Base-by-base conservation (phyloP, 345 rosid species). In the Gossypium rotundifolium region DNA sequence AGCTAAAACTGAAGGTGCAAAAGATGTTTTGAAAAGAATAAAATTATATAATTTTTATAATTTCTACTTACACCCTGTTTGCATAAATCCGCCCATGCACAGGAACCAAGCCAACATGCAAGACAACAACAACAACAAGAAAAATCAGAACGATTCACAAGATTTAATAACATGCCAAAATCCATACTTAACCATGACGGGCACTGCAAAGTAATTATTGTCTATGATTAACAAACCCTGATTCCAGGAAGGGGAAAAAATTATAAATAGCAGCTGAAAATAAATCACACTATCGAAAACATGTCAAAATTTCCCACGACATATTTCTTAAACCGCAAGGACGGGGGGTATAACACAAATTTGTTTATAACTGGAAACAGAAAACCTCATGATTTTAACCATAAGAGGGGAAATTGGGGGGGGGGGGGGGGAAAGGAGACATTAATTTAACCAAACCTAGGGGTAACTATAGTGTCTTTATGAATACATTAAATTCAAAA, bases 21-120 rank as follows among this genome's bases (percentile, higher is more conserved):
- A 60, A 13, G 7, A 49, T 57, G 45, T 11, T 73, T 59, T 23
- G 18, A 61, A 65, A 72, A 12, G 74, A 73, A 42, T 40, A 51
- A 22, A 69, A 42, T 25, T 9, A 63, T 72, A 54, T 54, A 11
- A 29, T 13, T 11, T 61, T 80, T 72, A 44, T 49, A 74, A 49
- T 0, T 64, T 67, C 16, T 45, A 87, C 97, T 85, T 84, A 92
- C 97, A 11, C 97, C 98, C 97, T 94, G 82, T 63, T 70, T 44
- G 73, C 65, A 77, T 20, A 62, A 63, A 79, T 20, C 45, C 4
- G 68, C 62, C 73, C 2, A 46, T 12, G 72, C 60, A 73, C 77
- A 44, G 20, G 58, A 73, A 77, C 52, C 74, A 77, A 73, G 70
- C 71, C 85, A 78, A 78, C 79, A 73, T 55, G 77, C 65, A 77